Percentiles rank a stretch among this genome's conserved stretches.
Conservation (phyloP, 441 rosid genomes). For the Theobroma grandiflorum region DNA sequence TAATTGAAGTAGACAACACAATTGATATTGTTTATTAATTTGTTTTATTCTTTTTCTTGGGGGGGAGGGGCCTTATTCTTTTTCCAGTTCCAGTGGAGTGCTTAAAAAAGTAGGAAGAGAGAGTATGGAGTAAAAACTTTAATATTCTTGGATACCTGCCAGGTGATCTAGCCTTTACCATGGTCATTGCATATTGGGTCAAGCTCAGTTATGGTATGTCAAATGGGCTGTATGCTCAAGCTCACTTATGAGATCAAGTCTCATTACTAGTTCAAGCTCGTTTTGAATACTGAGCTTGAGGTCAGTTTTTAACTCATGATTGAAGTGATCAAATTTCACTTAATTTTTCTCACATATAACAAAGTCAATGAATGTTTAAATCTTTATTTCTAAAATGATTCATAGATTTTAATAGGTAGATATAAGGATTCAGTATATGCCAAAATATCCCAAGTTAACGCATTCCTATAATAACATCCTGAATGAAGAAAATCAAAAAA, state of each 20-base stretch:
- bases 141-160: not conserved
- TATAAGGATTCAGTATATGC: not conserved
- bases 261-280: constrained; percentile 9
- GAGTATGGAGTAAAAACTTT: not conserved
- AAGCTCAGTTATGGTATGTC: not conserved
- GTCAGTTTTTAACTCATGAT: not conserved
- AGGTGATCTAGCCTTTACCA: not conserved
- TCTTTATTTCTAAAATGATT: not conserved
- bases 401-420: not conserved
- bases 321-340: not conserved
- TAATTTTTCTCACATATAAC: not conserved
- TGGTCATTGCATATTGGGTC: not conserved
- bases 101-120: not conserved
- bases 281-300: not conserved
- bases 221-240: not conserved
- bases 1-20: not conserved
- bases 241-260: constrained; percentile 2
- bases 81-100: not conserved
- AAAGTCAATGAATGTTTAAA: not conserved
- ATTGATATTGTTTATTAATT: not conserved
- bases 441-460: not conserved
- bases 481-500: not conserved
- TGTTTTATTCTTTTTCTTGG: not conserved
- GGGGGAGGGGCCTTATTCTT: not conserved
- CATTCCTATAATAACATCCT: not conserved